phyloP scores from a whole-genome alignment of 2,329 filamentous ascomycete species.

The Knufia fluminis region DNA sequence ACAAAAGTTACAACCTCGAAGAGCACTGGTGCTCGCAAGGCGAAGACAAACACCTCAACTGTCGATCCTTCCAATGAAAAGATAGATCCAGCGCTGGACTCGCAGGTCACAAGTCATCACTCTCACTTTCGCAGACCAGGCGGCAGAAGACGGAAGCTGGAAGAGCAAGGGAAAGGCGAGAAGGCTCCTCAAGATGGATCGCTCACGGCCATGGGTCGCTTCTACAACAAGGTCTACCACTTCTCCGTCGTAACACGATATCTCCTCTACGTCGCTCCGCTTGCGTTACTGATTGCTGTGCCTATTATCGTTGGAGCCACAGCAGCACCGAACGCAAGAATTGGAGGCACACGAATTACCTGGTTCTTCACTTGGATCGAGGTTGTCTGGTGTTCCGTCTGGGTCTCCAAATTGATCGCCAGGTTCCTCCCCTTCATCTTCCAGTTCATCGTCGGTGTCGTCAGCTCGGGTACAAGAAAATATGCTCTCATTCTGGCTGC shows the following conservation, averaged over 20 bases:
- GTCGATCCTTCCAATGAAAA: slow-evolving; percentile 20
- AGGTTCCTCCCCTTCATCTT: slow-evolving; percentile 52
- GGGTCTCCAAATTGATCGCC: slow-evolving; percentile 52
- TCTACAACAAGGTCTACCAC: slow-evolving; percentile 53
- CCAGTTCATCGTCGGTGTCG: slow-evolving; percentile 52
- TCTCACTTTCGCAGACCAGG: slow-evolving; percentile 15
- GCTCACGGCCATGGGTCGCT: slow-evolving; percentile 48
- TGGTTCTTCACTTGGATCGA: slow-evolving; percentile 60
- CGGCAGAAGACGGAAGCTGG: slow-evolving; percentile 29
- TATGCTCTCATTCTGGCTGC: slow-evolving; percentile 51
- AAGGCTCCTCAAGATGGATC: slow-evolving; percentile 43
- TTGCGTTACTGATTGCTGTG: slow-evolving; percentile 50
- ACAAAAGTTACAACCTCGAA: slow-evolving; percentile 44
- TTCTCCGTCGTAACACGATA: slow-evolving; percentile 56
- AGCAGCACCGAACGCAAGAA: slow-evolving; percentile 36
- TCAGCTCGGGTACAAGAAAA: slow-evolving; percentile 56
- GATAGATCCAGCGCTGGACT: slow-evolving; percentile 9
- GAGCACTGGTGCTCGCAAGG: slow-evolving; percentile 35
- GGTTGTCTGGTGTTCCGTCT: slow-evolving; percentile 55
- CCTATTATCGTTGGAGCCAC: slow-evolving; percentile 56
- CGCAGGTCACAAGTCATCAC: slow-evolving; percentile 16
- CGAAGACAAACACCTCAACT: slow-evolving; percentile 29
- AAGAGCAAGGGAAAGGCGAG: slow-evolving; percentile 28
- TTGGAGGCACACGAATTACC: slow-evolving; percentile 47
- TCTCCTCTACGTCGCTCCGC: slow-evolving; percentile 51